phyloP scores from a whole-genome alignment of 805 yeast genomes.

The Yarrowia osloensis region DNA sequence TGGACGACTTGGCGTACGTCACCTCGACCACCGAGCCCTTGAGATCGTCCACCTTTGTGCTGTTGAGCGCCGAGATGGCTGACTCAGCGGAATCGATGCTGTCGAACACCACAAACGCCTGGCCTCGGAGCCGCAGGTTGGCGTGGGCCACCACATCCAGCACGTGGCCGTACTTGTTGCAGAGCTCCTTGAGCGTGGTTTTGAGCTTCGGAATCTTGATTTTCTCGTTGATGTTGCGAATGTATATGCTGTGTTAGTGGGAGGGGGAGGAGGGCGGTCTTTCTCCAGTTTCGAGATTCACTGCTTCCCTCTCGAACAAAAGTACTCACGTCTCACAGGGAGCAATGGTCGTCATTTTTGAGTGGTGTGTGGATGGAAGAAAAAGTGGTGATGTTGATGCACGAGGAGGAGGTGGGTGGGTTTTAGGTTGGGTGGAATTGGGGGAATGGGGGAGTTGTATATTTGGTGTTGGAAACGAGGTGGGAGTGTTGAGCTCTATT shows the following conservation, averaged over 20 bases:
- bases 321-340: constrained; percentile 19
- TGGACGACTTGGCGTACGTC: constrained; percentile 50
- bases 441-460: not conserved
- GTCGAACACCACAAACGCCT: constrained; percentile 71
- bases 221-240: constrained; percentile 73
- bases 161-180: constrained; percentile 52
- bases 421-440: not conserved
- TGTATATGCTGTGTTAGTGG: constrained; percentile 47
- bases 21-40: constrained; percentile 54
- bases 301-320: not conserved
- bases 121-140: constrained; percentile 72
- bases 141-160: constrained; percentile 57
- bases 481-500: no score
- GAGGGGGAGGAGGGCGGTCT: no score
- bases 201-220: constrained; percentile 56
- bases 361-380: not conserved
- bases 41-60: constrained; percentile 40
- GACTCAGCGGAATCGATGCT: constrained; percentile 47
- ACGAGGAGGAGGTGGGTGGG: not conserved
- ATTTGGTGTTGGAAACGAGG: no score
- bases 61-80: constrained; percentile 51
- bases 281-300: no score
- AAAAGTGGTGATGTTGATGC: constrained; percentile 23
- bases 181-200: constrained; percentile 47
- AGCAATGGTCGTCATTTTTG: constrained; percentile 1